Conservation (phyloP, 2,329 filamentous ascomycete genomes). For the Penicillium hesseltinei region DNA sequence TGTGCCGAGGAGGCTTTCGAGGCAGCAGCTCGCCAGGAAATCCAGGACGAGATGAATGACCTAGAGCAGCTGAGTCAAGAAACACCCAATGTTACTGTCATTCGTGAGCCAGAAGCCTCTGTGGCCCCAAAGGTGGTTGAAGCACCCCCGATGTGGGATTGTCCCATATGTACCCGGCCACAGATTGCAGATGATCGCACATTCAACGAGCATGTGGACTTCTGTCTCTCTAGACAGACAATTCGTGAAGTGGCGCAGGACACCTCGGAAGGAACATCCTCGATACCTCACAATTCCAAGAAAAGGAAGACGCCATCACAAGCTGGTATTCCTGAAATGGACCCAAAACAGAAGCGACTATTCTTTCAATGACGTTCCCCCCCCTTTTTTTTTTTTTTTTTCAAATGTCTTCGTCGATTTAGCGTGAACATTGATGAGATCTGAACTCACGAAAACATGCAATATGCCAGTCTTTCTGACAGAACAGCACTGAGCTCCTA, state of each 20-base stretch:
- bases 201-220: slow-evolving; percentile 92
- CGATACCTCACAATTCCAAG: slow-evolving; percentile 5
- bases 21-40: slow-evolving; percentile 58
- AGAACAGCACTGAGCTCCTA: not conserved
- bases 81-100: slow-evolving; percentile 13
- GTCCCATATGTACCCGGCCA: slow-evolving; percentile 79
- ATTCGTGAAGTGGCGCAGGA: slow-evolving; percentile 78
- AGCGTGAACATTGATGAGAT: not conserved
- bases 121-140: slow-evolving; percentile 3
- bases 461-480: no score
- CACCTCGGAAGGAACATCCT: slow-evolving; percentile 30
- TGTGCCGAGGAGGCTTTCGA: slow-evolving; percentile 68
- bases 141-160: slow-evolving; percentile 67
- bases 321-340: slow-evolving; percentile 12
- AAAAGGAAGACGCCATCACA: slow-evolving; percentile 39
- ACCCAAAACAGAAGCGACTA: slow-evolving; percentile 36
- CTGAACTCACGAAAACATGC: not conserved
- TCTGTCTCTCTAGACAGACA: slow-evolving; percentile 79
- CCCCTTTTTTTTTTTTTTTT: no score
- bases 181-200: slow-evolving; percentile 70
- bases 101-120: slow-evolving; percentile 23
- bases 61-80: slow-evolving; percentile 63
- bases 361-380: slow-evolving; percentile 34
- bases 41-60: slow-evolving; percentile 60
- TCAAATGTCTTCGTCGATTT: not conserved